Base-by-base conservation (phyloP, 306 rosid species). In the Gastrolobium villosum region DNA sequence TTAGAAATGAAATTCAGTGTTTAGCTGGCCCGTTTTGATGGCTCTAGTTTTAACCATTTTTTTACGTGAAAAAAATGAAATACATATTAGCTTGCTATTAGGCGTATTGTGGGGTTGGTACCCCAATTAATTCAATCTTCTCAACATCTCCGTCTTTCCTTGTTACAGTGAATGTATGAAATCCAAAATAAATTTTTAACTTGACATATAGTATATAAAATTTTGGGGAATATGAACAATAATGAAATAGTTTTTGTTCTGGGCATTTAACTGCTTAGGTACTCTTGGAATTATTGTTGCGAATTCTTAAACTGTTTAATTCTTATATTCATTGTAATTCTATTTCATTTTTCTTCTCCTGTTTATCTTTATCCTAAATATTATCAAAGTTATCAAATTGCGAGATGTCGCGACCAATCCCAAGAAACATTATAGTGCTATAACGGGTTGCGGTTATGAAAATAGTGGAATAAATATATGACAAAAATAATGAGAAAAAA, bases 91-190 rank as follows among this genome's bases (percentile, higher is more conserved):
- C 91, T 77, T 90, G 96, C 79, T 73, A 61, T 72, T 87, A 87
- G 89, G 82, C 70, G 0, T 88, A 90, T 32, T 90, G 93, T 56
- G 96, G 96, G 40, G 85, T 66, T 62, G 96, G 93, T 28, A 36
- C 0, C 1, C 87, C 6, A 87, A 85, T 39, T 85, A 8, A 53
- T 73, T 1, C 11, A 90, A 90, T 66, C 90, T 90, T 65, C 91
- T 86, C 59, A 35, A 83, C 32, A 10, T 65, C 61, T 5, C 89
- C 3, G 74, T 45, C 30, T 90, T 78, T 49, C 96, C 96, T 2
- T 90, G 89, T 86, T 87, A 90, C 81, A 79, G 65, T 41, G 78
- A 74, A 72, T 90, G 95, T 90, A 85, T 75, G 69, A 10, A 2
- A 20, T 54, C 37, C 40, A 57, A 32, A 28, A 48, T 6, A 26